These are phyloP conservation scores for Haplographium delicatum DNA, from an alignment of 495 filamentous ascomycete genomes.

Conservation along the genomic window DNA sequence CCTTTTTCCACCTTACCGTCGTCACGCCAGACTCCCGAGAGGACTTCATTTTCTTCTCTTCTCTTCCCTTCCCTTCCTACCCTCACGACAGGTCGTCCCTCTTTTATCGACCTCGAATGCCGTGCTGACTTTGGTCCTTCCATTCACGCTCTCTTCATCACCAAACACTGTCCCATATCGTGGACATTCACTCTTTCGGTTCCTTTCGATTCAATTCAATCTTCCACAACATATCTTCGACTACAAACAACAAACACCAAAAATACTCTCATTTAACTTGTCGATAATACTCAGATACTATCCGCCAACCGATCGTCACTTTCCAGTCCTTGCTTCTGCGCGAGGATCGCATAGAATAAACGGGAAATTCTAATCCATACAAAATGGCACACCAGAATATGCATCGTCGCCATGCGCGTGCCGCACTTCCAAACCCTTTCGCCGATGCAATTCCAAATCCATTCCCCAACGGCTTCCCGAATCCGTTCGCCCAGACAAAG, in stretches of 20 bases:
- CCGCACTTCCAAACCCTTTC: background rate
- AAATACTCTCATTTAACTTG: slow-evolving; percentile 4
- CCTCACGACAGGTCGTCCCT: slow-evolving; percentile 15
- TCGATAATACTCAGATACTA: slow-evolving; percentile 4
- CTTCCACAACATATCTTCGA: background rate
- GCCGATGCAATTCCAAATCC: too few relatives aligned
- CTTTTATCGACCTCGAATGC: slow-evolving; percentile 20
- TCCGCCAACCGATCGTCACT: too few relatives aligned
- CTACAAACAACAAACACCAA: too few relatives aligned
- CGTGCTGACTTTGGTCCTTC: background rate
- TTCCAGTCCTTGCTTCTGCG: background rate
- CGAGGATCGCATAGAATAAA: background rate
- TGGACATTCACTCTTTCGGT: too few relatives aligned
- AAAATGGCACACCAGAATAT: slow-evolving; percentile 15
- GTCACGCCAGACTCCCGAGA: background rate
- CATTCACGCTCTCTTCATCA: slow-evolving; percentile 8
- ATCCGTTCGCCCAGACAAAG: background rate
- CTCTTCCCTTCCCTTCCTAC: background rate
- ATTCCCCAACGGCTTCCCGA: background rate
- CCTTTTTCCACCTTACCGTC: slow-evolving; percentile 2
- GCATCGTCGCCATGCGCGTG: slow-evolving; percentile 15
- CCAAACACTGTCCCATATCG: background rate
- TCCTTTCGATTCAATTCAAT: background rate
- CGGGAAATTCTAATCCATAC: background rate
- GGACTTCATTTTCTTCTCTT: background rate